Conservation (phyloP, 1,139 yeast genomes). For the Yarrowia galli region DNA sequence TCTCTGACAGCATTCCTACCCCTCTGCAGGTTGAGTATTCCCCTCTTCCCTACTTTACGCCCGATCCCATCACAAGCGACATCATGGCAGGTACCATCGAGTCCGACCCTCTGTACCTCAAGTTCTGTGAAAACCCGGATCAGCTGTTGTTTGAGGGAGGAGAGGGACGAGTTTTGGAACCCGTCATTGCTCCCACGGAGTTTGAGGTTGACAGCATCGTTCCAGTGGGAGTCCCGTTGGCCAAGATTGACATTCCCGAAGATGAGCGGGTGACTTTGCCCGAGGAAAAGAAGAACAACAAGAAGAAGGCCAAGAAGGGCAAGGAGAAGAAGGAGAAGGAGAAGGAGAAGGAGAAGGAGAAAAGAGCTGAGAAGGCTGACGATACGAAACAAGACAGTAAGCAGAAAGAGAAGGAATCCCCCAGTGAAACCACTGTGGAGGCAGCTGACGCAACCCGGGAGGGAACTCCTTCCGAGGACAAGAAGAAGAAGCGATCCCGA, state of each 20-base stretch:
- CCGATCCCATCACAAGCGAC: conserved; percentile 36
- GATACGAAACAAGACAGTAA: conserved; percentile 7
- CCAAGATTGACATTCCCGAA: conserved; percentile 38
- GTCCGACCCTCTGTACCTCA: conserved; percentile 43
- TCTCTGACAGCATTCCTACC: conserved; percentile 7
- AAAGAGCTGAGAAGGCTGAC: conserved; percentile 4
- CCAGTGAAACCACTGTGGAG: not conserved
- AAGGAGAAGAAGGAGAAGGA: conserved; percentile 37
- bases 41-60: conserved; percentile 10
- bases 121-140: conserved; percentile 37
- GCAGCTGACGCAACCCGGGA: not conserved
- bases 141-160: conserved; percentile 26
- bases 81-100: conserved; percentile 43
- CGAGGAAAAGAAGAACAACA: conserved; percentile 27
- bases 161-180: conserved; percentile 36
- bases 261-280: conserved; percentile 32
- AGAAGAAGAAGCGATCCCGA: conserved; percentile 16
- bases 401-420: not conserved
- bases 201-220: conserved; percentile 39
- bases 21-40: conserved; percentile 29
- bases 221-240: conserved; percentile 40
- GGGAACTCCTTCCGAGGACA: conserved; percentile 12
- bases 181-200: conserved; percentile 40
- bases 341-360: conserved; percentile 34
- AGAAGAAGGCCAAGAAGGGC: conserved; percentile 38